Evolutionary conservation across 495 filamentous ascomycete genomes (phyloP).

Genomic region (Xylaria acuta): DNA sequence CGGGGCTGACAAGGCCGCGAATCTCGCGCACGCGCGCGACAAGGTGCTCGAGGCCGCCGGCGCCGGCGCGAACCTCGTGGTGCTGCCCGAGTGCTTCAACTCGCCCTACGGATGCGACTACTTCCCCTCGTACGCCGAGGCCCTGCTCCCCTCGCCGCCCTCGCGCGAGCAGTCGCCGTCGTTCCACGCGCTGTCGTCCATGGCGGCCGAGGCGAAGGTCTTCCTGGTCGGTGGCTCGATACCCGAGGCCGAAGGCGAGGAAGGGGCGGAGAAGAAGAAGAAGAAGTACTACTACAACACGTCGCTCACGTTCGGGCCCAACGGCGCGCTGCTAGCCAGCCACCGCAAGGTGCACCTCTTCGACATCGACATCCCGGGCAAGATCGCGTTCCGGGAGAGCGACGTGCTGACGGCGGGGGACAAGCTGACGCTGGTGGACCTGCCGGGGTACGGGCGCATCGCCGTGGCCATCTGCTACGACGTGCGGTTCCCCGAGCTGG

Average conservation of each 20-base stretch:
- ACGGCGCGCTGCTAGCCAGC: constrained; percentile 77
- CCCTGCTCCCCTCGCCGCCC: constrained; percentile 79
- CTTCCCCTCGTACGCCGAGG: constrained; percentile 93
- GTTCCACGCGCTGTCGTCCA: constrained; percentile 80
- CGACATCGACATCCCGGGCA: constrained; percentile 96
- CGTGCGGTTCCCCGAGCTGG: constrained; percentile 93
- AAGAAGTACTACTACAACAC: constrained; percentile 99
- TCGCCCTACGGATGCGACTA: constrained; percentile 90
- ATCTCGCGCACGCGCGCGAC: constrained; percentile 79
- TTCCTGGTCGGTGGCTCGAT: constrained; percentile 94
- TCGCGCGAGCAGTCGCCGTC: constrained; percentile 72
- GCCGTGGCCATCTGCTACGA: constrained; percentile 96
- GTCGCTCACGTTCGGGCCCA: constrained; percentile 77
- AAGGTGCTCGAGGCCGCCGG: constrained; percentile 84
- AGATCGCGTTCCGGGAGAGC: constrained; percentile 88
- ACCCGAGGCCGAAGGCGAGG: constrained; percentile 66
- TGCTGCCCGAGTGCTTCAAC: constrained; percentile 92
- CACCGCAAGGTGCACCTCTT: constrained; percentile 98
- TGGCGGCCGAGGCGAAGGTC: constrained; percentile 75
- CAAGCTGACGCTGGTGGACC: constrained; percentile 78
- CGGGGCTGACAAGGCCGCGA: constrained; percentile 80
- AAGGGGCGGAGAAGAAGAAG: constrained; percentile 56
- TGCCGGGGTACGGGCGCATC: constrained; percentile 85
- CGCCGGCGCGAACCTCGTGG: constrained; percentile 76
- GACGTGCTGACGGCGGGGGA: constrained; percentile 86